Evolutionary conservation across 2,329 filamentous ascomycete genomes (phyloP), one percentile per base, ranked within the genome.

Genomic region (Phialophora macrospora): DNA sequence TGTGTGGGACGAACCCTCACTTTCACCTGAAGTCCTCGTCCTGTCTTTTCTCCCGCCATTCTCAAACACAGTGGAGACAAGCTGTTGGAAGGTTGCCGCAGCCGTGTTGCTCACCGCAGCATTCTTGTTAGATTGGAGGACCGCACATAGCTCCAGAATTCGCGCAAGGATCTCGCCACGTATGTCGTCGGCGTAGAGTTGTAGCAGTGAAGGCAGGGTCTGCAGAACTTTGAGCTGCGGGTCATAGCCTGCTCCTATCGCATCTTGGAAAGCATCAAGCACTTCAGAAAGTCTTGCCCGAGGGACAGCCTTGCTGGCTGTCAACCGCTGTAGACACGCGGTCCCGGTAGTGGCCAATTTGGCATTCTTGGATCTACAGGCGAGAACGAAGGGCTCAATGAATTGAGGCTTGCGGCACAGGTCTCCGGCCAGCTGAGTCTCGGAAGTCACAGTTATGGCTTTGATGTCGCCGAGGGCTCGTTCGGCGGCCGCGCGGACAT

Each of bases 201-300:
- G 93, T 26, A 98, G 80, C 41, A 99, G 79, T 1, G 93, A 92
- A 3, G 95, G 95, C 17, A 99, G 80, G 0, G 93, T 92, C 77
- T 99, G 95, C 14, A 99, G 81, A 60, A 98, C 95, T 78, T 98
- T 98, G 71, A 99, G 86, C 75, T 99, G 95, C 2, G 97, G 90
- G 79, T 99, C 95, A 65, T 97, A 81, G 59, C 83, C 85, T 82
- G 93, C 71, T 69, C 81, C 81, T 52, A 91, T 90, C 56, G 91
- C 93, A 75, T 97, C 91, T 75, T 90, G 90, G 71, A 99, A 84
- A 7, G 93, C 93, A 74, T 96, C 91, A 2, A 99, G 84, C 14
- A 97, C 90, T 76, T 97, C 93, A 75, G 89, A 90, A 62, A 99
- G 81, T 71, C 92, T 89, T 61, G 90, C 87, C 69, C 88, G 86